Evolutionary conservation across 768 basidiomycete genomes (phyloP).

Genomic region (Lentinula lateritia): DNA sequence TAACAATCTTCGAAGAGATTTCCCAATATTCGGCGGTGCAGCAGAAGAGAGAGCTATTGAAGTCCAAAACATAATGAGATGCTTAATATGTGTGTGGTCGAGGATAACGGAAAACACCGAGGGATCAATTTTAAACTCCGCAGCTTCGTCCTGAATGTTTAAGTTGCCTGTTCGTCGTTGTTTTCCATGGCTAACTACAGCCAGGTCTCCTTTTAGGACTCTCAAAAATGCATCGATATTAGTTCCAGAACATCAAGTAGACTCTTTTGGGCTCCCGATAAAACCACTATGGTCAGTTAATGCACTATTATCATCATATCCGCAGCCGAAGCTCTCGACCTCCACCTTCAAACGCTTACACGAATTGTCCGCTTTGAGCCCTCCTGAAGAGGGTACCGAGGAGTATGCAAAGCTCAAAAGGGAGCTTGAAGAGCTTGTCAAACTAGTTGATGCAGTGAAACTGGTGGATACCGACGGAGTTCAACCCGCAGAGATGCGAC

Average conservation of each 20-base stretch:
- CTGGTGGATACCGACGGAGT: conserved; percentile 43
- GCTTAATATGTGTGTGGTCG: background rate
- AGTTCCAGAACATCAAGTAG: conserved; percentile 27
- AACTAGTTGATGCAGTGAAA: conserved; percentile 78
- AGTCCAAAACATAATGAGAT: conserved; percentile 29
- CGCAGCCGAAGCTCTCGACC: conserved; percentile 55
- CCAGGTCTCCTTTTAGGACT: conserved; percentile 6
- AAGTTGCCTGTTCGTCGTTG: conserved; percentile 12
- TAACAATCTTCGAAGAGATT: conserved; percentile 51
- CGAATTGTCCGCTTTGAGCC: conserved; percentile 64
- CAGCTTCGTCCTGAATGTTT: conserved; percentile 18
- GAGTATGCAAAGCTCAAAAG: conserved; percentile 46
- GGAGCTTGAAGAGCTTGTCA: conserved; percentile 68
- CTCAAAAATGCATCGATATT: conserved; percentile 4
- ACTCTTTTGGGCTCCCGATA: conserved; percentile 59
- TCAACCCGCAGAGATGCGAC: conserved; percentile 23
- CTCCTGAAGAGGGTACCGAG: conserved; percentile 53
- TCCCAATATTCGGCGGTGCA: conserved; percentile 18
- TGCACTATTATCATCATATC: conserved; percentile 71
- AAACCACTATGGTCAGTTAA: conserved; percentile 79
- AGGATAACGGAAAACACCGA: conserved; percentile 8
- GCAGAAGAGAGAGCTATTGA: conserved; percentile 17
- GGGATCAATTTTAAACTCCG: conserved; percentile 19
- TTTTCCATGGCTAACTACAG: background rate
- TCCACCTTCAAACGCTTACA: conserved; percentile 60